Percentiles rank a stretch among this genome's conserved stretches.
Conservation (phyloP, 768 basidiomycete genomes). For the Hortiboletus flavorubellus region DNA sequence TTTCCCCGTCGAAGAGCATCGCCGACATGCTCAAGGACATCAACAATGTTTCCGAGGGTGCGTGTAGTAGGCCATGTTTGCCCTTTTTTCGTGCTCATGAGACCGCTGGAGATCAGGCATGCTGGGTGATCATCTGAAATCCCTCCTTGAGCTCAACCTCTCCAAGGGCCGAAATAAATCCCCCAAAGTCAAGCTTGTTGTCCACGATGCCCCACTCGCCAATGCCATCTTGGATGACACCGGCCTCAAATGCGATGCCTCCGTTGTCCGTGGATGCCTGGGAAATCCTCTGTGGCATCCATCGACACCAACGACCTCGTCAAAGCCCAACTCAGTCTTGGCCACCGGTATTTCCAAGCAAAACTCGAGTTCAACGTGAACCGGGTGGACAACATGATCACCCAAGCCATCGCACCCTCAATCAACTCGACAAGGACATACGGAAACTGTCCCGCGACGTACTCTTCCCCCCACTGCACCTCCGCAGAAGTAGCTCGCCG, state of each 20-base stretch:
- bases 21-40: constrained; percentile 93
- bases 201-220: constrained; percentile 73
- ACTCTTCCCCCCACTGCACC: too few species aligned
- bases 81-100: background rate
- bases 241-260: constrained; percentile 71
- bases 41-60: constrained; percentile 95
- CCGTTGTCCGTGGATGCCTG: constrained; percentile 76
- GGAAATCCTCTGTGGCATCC: constrained; percentile 89
- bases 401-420: constrained; percentile 95
- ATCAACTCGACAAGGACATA: constrained; percentile 99
- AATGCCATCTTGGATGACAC: constrained; percentile 73
- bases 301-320: constrained; percentile 86
- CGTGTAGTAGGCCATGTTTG: constrained; percentile 16
- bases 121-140: constrained; percentile 77
- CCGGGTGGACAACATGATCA: constrained; percentile 98
- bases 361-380: constrained; percentile 99
- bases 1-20: constrained; percentile 91
- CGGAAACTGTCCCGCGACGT: too few species aligned
- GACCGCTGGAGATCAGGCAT: constrained; percentile 50
- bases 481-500: too few species aligned
- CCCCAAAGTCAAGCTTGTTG: constrained; percentile 67
- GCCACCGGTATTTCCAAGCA: constrained; percentile 95
- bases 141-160: constrained; percentile 85
- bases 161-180: constrained; percentile 66
- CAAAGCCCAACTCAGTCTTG: constrained; percentile 93